Conservation (phyloP, 768 basidiomycete species). For the Cystofilobasidium macerans region DNA sequence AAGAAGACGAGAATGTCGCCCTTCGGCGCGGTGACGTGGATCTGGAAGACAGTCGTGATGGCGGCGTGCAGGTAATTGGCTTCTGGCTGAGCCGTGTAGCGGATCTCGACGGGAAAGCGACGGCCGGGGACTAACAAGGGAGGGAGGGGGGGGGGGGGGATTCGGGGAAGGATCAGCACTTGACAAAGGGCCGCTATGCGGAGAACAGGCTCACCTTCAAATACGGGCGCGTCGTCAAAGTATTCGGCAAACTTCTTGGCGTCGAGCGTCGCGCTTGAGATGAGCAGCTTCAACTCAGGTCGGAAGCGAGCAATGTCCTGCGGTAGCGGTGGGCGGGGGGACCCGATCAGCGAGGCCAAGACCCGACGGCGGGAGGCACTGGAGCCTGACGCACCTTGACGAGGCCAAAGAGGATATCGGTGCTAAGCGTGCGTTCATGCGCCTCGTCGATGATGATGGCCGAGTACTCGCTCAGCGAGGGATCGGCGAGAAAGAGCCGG, state of each 20-base stretch:
- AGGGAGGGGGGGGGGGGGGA: background rate
- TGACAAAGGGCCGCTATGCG: background rate
- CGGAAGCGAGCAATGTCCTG: slow-evolving; percentile 94
- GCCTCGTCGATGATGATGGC: slow-evolving; percentile 97
- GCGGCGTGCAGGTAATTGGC: slow-evolving; percentile 98
- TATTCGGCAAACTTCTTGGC: slow-evolving; percentile 97
- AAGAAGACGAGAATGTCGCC: slow-evolving; percentile 97
- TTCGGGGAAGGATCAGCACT: background rate
- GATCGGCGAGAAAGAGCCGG: slow-evolving; percentile 93
- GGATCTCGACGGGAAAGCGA: slow-evolving; percentile 93
- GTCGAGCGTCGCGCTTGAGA: slow-evolving; percentile 94
- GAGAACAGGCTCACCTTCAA: slow-evolving; percentile 54
- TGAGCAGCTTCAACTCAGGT: slow-evolving; percentile 81
- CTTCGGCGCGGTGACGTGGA: slow-evolving; percentile 94
- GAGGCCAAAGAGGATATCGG: slow-evolving; percentile 95
- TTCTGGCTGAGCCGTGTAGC: slow-evolving; percentile 98
- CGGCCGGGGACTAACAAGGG: slow-evolving; percentile 71
- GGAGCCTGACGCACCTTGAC: slow-evolving; percentile 67
- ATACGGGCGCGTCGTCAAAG: slow-evolving; percentile 91
- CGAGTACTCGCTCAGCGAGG: slow-evolving; percentile 87
- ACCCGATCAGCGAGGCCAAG: slow-evolving; percentile 31
- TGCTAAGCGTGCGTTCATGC: slow-evolving; percentile 92
- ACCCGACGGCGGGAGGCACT: background rate
- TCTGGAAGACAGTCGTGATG: slow-evolving; percentile 97
- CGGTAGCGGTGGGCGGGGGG: background rate